Percentiles rank a stretch among this genome's conserved stretches.
phyloP scores from a whole-genome alignment of 768 basidiomycete species.

The Amanita thiersii region DNA sequence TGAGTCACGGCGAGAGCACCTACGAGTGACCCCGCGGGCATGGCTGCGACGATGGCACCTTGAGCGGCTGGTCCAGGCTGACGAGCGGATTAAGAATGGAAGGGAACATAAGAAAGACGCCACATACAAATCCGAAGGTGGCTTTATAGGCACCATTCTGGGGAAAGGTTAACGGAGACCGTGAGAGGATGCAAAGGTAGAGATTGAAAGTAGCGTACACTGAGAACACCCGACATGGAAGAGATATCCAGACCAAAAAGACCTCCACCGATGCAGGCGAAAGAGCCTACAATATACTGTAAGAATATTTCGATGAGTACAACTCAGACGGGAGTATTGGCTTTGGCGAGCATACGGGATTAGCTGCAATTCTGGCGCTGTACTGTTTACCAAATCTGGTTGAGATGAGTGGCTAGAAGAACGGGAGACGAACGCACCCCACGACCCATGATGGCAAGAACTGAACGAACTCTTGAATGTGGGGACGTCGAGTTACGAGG shows the following conservation, averaged over 20 bases:
- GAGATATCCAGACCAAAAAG: slow-evolving; percentile 79
- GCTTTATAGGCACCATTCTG: slow-evolving; percentile 31
- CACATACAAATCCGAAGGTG: slow-evolving; percentile 26
- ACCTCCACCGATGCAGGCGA: slow-evolving; percentile 76
- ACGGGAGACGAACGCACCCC: background rate
- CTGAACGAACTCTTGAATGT: background rate
- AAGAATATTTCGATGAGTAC: background rate
- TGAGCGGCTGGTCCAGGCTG: slow-evolving; percentile 48
- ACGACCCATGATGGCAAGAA: background rate
- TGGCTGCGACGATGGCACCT: slow-evolving; percentile 70
- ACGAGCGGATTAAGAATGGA: background rate
- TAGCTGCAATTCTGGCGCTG: slow-evolving; percentile 24
- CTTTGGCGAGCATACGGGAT: slow-evolving; percentile 14
- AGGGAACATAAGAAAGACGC: background rate
- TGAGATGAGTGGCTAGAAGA: background rate
- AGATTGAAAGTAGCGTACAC: slow-evolving; percentile 15
- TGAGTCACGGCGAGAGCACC: slow-evolving; percentile 57
- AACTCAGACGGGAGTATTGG: background rate
- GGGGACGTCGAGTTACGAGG: background rate
- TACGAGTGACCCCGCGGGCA: slow-evolving; percentile 68
- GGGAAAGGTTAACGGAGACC: background rate
- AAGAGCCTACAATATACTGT: slow-evolving; percentile 71
- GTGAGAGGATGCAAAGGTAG: too few species aligned
- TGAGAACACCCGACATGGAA: slow-evolving; percentile 74
- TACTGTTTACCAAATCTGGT: slow-evolving; percentile 11